A percentile compares a stretch with the other conserved stretches of the same genome.
These are phyloP conservation scores for Podospora sp. DNA, from an alignment of 495 filamentous ascomycete genomes.

Conservation along the genomic window DNA sequence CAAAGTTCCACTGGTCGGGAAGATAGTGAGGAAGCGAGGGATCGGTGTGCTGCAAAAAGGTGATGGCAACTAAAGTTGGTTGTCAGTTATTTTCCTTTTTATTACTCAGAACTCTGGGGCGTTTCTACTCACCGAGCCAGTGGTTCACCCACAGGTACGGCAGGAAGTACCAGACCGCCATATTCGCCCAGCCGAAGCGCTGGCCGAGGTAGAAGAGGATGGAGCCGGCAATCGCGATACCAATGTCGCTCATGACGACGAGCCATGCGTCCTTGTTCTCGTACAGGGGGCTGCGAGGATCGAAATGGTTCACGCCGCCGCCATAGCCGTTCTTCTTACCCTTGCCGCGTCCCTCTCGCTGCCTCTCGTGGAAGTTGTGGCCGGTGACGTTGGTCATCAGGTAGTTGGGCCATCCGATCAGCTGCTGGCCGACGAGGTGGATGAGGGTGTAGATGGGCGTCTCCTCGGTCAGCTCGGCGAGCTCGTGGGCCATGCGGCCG, in stretches of 20 bases:
- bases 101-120: background rate
- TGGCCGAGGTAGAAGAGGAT: constrained; percentile 61
- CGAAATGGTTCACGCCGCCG: constrained; percentile 91
- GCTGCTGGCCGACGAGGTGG: constrained; percentile 77
- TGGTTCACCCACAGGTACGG: constrained; percentile 99
- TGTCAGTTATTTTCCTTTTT: constrained; percentile 32
- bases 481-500: constrained; percentile 72
- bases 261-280: constrained; percentile 84
- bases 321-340: constrained; percentile 85
- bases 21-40: constrained; percentile 83
- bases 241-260: constrained; percentile 82
- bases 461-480: constrained; percentile 89
- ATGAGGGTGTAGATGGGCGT: constrained; percentile 80
- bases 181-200: constrained; percentile 80
- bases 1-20: constrained; percentile 76
- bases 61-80: constrained; percentile 67
- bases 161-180: constrained; percentile 89
- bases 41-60: constrained; percentile 91
- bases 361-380: constrained; percentile 86
- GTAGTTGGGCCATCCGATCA: constrained; percentile 90
- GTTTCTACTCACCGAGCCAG: constrained; percentile 71
- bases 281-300: constrained; percentile 83
- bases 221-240: constrained; percentile 61
- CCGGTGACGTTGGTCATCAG: constrained; percentile 86
- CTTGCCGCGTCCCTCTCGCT: constrained; percentile 80